Base-by-base conservation (phyloP, 768 basidiomycete species). In the Boletus eberwhitei region DNA sequence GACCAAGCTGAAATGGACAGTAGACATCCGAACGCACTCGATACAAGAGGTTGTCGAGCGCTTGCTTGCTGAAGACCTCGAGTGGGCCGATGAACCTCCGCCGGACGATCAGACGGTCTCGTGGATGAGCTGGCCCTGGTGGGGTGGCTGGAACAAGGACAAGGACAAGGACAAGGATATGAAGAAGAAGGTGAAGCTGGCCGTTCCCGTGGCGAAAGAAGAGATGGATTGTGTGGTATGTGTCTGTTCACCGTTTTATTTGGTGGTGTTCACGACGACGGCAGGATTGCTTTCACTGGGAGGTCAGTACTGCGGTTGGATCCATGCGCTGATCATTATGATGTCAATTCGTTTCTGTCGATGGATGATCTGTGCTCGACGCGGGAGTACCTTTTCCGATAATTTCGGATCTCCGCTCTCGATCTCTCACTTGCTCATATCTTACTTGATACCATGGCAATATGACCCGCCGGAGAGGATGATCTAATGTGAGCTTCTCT, bases 221-320 rank as follows among this genome's bases (percentile, higher is more conserved):
- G 80, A 88, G 61, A 75, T 77, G 14, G 83, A 87, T 57, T 91
- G 89, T 63, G 74, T 83, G 52, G 86, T 88, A 60, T 54, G 83
- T 77, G 3, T 19, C 41, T 37, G 5, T 36, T 44, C 2, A n/a
- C 29, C 48, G 6, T 16, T 22, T 50, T 46, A 7, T 17, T 24
- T 44, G n/a, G 26, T 42, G 11, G 16, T 43, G 21, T 48, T 50
- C 38, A 50, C 14, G 22, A 21, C 17, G 34, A 47, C 49, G 17
- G 19, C 44, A 88, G 86, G 88, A 90, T 59, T 90, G 88, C 64
- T 88, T 77, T 58, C 81, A 75, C 59, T 89, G 88, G 88, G 83
- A 88, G 53, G 37, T 24, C 4, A 5, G 3, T 22, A 21, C 19
- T 49, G 4, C 34, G 19, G 39, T 16, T 41, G 4, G 19, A 50